phyloP scores from a whole-genome alignment of 139 green algal species.

The Coelastrella sp. region DNA sequence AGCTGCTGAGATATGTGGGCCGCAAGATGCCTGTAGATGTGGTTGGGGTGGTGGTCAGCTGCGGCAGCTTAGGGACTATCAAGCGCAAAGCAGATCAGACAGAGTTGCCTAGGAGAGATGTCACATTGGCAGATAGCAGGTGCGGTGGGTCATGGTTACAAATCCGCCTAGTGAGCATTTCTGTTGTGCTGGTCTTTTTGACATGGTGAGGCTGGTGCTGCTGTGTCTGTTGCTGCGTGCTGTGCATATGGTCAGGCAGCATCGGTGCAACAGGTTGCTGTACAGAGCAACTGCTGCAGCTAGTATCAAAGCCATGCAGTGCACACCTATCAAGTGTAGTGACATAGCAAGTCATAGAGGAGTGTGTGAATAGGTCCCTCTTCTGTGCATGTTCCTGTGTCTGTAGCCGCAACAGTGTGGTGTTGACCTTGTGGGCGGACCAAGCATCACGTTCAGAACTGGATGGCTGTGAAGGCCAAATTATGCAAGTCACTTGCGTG shows the following conservation, averaged over 20 bases:
- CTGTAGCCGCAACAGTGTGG: conserved; percentile 77
- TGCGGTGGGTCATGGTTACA: neutral
- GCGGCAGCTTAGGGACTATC: conserved; percentile 72
- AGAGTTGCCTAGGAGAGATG: conserved; percentile 70
- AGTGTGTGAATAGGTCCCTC: no score
- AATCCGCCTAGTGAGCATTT: no score
- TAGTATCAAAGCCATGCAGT: no score
- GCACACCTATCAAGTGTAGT: no score
- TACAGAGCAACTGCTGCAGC: no score
- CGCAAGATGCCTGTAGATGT: conserved; percentile 84
- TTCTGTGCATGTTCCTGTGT: neutral
- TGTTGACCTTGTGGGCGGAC: conserved; percentile 84
- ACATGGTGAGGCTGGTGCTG: no score
- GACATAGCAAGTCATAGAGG: no score
- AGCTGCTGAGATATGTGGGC: conserved; percentile 70
- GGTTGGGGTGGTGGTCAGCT: conserved; percentile 77
- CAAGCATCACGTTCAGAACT: conserved; percentile 61
- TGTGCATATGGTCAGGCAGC: no score
- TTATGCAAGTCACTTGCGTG: conserved; percentile 48
- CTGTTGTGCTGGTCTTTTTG: no score
- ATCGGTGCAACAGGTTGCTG: no score
- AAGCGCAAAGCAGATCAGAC: conserved; percentile 88
- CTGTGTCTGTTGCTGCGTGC: no score
- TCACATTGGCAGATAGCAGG: conserved; percentile 25
- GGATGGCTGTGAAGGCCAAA: conserved; percentile 57